phyloP scores from a whole-genome alignment of 2,329 filamentous ascomycete genomes.

The Fusarium vanettenii region DNA sequence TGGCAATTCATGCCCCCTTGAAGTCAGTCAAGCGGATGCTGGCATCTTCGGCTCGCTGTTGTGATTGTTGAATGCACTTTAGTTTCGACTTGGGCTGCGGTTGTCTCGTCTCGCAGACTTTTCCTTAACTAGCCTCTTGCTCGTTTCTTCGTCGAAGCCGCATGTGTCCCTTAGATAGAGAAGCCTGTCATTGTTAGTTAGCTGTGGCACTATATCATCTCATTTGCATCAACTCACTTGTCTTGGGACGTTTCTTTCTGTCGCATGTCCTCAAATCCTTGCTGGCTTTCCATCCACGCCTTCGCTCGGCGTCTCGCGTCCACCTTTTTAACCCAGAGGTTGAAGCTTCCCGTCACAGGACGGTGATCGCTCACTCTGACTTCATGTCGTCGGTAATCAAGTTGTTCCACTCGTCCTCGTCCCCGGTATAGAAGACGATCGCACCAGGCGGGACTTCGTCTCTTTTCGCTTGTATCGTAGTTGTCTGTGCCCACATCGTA shows the following conservation, averaged over 20 bases:
- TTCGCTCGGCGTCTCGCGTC: slow-evolving; percentile 72
- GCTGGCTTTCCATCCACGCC: slow-evolving; percentile 79
- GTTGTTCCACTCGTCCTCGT: slow-evolving; percentile 82
- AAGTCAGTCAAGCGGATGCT: not conserved
- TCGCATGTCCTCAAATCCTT: slow-evolving; percentile 79
- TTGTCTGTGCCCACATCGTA: slow-evolving; percentile 96
- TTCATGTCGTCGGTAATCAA: slow-evolving; percentile 90
- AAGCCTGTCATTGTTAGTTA: slow-evolving; percentile 55
- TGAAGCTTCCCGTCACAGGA: slow-evolving; percentile 88
- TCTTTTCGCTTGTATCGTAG: slow-evolving; percentile 96
- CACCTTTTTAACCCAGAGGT: slow-evolving; percentile 86
- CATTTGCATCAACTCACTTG: slow-evolving; percentile 71
- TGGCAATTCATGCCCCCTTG: not conserved
- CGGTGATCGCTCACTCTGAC: slow-evolving; percentile 92
- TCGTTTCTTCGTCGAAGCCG: slow-evolving; percentile 66
- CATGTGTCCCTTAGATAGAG: slow-evolving; percentile 63
- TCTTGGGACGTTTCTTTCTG: slow-evolving; percentile 75
- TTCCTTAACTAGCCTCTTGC: slow-evolving; percentile 59
- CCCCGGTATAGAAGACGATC: slow-evolving; percentile 92
- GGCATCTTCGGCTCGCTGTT: not conserved
- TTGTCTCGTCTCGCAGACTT: slow-evolving; percentile 45
- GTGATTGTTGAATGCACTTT: slow-evolving; percentile 2
- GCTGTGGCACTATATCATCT: not conserved
- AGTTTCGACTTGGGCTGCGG: slow-evolving; percentile 42
- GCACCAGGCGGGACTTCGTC: slow-evolving; percentile 94